phyloP scores from a whole-genome alignment of 768 basidiomycete species.

The Antrodiella citrinella region DNA sequence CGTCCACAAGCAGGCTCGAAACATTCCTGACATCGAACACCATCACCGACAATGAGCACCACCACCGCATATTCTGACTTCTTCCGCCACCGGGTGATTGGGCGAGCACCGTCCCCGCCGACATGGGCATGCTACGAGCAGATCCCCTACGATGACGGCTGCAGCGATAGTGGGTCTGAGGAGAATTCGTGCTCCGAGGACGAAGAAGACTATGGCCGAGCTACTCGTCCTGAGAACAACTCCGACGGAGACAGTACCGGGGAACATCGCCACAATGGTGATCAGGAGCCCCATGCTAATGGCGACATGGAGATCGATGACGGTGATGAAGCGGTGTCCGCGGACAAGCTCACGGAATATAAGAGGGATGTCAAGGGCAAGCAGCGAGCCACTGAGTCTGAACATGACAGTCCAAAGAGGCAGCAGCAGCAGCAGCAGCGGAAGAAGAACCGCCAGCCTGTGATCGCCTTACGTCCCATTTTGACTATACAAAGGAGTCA shows the following conservation, averaged over 20 bases:
- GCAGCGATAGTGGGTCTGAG: constrained; percentile 44
- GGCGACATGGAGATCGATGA: constrained; percentile 48
- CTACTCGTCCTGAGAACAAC: constrained; percentile 18
- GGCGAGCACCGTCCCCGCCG: constrained; percentile 75
- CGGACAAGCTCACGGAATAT: constrained; percentile 31
- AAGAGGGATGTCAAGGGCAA: constrained; percentile 72
- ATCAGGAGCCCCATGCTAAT: constrained; percentile 22
- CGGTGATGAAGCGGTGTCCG: constrained; percentile 26
- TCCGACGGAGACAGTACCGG: constrained; percentile 17
- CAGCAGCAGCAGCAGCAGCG: constrained; percentile 43
- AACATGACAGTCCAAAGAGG: constrained; percentile 41
- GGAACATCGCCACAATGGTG: constrained; percentile 18
- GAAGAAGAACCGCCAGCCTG: constrained; percentile 41
- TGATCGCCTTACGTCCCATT: constrained; percentile 68
- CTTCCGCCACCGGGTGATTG: constrained; percentile 64
- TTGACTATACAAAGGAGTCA: constrained; percentile 81
- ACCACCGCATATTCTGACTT: constrained; percentile 30
- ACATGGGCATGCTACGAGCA: constrained; percentile 91
- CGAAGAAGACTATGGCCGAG: constrained; percentile 49
- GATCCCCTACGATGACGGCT: constrained; percentile 64
- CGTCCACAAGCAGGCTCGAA: neutral
- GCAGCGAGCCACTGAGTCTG: constrained; percentile 68
- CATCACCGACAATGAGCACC: constrained; percentile 15
- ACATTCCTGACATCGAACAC: constrained; percentile 3
- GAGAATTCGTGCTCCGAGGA: constrained; percentile 69